Conservation (phyloP, 495 filamentous ascomycete species). For the Penicillium psychrofluorescens region DNA sequence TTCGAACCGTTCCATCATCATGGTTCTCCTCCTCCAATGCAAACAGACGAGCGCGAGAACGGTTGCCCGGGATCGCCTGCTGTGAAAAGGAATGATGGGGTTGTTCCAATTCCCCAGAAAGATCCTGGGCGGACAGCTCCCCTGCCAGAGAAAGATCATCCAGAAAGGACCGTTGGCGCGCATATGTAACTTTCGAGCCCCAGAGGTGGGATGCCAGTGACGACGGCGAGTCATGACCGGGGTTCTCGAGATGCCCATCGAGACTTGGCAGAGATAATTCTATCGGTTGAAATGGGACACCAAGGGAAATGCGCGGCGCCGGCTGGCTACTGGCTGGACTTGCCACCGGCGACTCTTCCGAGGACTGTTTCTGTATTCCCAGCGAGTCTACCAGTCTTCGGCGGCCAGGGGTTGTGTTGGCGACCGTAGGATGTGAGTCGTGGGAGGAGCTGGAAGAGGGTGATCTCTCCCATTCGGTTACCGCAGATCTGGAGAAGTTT, state of each 20-base stretch:
- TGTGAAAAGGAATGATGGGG: no score
- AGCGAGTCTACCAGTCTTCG: constrained; percentile 33
- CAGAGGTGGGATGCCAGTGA: constrained; percentile 14
- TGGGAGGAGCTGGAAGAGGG: background rate
- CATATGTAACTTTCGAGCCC: constrained; percentile 52
- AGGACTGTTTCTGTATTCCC: constrained; percentile 5
- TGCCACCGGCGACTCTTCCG: background rate
- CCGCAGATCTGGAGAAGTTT: no score
- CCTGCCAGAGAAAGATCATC: constrained; percentile 29
- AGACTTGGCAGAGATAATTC: background rate
- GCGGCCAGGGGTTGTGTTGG: constrained; percentile 13
- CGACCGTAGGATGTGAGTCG: background rate
- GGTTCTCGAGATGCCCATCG: constrained; percentile 4
- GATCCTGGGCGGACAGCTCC: constrained; percentile 4
- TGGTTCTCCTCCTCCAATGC: constrained; percentile 43
- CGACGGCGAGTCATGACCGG: constrained; percentile 7
- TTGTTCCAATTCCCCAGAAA: background rate
- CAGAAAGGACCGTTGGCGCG: constrained; percentile 53
- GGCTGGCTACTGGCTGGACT: constrained; percentile 5
- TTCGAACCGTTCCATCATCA: constrained; percentile 57
- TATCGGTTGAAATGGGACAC: constrained; percentile 2
- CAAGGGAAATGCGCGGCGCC: constrained; percentile 1
- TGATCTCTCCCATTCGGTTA: background rate
- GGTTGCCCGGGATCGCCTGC: background rate
- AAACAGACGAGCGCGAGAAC: constrained; percentile 10